Percentiles rank a stretch among this genome's conserved stretches.
Evolutionary conservation across 129 eudicot species (phyloP).

Genomic region (Artemisia annua): DNA sequence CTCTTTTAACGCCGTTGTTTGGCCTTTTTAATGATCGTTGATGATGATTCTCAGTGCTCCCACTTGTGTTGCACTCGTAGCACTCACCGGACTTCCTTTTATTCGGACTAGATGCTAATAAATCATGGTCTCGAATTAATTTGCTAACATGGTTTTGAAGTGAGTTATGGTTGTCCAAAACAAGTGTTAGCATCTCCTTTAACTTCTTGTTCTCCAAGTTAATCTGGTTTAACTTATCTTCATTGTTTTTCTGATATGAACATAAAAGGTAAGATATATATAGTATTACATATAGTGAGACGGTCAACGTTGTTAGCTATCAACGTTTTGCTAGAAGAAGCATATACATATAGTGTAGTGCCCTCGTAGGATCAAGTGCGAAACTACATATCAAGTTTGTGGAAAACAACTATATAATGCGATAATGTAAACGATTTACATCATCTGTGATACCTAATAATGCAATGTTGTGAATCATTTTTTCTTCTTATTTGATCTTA

Average conservation of each 20-base stretch:
- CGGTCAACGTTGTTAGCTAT: too few relatives aligned
- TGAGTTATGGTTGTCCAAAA: slow-evolving; percentile 70
- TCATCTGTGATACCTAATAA: too few relatives aligned
- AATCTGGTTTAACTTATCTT: slow-evolving; percentile 60
- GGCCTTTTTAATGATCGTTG: slow-evolving; percentile 32
- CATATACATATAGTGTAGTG: too few relatives aligned
- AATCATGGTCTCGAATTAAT: slow-evolving; percentile 14
- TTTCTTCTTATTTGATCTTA: too few relatives aligned
- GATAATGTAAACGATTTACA: too few relatives aligned
- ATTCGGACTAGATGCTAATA: neutral
- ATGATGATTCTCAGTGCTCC: slow-evolving; percentile 27
- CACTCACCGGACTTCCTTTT: slow-evolving; percentile 39
- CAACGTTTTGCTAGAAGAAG: too few relatives aligned
- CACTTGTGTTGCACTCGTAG: neutral
- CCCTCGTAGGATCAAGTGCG: too few relatives aligned
- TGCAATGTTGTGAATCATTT: too few relatives aligned
- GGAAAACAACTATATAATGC: too few relatives aligned
- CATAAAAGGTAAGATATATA: neutral
- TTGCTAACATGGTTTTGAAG: slow-evolving; percentile 57
- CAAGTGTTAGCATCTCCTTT: slow-evolving; percentile 56
- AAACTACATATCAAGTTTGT: too few relatives aligned
- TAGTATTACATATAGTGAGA: neutral
- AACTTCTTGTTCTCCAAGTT: slow-evolving; percentile 81
- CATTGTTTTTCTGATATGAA: slow-evolving; percentile 18
- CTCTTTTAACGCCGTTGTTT: slow-evolving; percentile 16